Evolutionary conservation across 2,329 filamentous ascomycete species (phyloP).

Genomic region (Phoma sp.): DNA sequence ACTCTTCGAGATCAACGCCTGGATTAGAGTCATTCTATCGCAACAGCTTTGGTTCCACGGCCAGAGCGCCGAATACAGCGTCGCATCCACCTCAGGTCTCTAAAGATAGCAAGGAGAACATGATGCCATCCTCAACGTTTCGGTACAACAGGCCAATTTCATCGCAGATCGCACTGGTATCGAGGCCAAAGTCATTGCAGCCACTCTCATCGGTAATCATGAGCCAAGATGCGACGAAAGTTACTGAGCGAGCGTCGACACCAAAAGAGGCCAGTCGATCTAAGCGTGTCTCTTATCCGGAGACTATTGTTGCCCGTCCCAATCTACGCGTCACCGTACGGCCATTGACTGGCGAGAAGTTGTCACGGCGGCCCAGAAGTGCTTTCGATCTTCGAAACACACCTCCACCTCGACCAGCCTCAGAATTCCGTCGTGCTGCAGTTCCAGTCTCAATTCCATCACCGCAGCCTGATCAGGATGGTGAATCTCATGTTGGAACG

Average conservation of each 20-base stretch:
- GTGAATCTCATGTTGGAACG: conserved; percentile 18
- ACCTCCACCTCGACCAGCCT: conserved; percentile 5
- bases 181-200: conserved; percentile 28
- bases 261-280: conserved; percentile 6
- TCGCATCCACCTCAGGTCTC: not conserved
- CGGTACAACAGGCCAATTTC: conserved; percentile 1
- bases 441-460: conserved; percentile 15
- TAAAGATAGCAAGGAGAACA: conserved; percentile 33
- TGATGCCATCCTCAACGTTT: conserved; percentile 15
- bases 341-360: conserved; percentile 28
- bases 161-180: not conserved
- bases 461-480: conserved; percentile 24
- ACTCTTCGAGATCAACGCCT: conserved; percentile 18
- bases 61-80: conserved; percentile 14
- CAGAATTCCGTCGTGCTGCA: conserved; percentile 13
- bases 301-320: conserved; percentile 16
- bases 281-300: conserved; percentile 5
- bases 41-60: conserved; percentile 18
- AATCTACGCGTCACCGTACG: conserved; percentile 24
- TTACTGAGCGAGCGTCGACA: conserved; percentile 23
- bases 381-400: conserved; percentile 40
- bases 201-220: conserved; percentile 18
- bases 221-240: conserved; percentile 20
- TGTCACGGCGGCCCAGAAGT: conserved; percentile 36
- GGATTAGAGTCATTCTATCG: conserved; percentile 24